A percentile compares a stretch with the other conserved stretches of the same genome.
These are phyloP conservation scores for Pythium insidiosum DNA, from an alignment of 352 stramenopile species.

Conservation along the genomic window DNA sequence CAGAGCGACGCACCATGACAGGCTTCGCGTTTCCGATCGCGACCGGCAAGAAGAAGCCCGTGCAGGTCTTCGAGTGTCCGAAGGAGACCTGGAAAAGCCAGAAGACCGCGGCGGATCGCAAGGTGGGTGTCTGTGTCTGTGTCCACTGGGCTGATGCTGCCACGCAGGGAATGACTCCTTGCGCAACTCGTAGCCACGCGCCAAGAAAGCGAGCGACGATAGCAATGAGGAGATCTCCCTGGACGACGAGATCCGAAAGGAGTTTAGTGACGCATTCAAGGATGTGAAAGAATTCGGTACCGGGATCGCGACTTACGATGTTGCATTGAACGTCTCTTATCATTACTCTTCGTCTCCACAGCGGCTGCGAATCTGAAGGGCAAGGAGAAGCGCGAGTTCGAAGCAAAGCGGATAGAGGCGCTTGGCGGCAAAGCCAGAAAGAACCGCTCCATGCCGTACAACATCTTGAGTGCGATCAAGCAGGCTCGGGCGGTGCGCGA, in stretches of 20 bases:
- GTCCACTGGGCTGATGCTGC: no score
- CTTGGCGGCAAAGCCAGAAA: conserved; percentile 55
- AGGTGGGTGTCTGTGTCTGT: no score
- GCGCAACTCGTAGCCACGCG: no score
- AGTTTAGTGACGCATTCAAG: conserved; percentile 68
- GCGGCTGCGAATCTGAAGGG: conserved; percentile 49
- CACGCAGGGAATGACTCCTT: no score
- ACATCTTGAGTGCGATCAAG: conserved; percentile 66
- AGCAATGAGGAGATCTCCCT: conserved; percentile 32
- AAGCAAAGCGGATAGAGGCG: conserved; percentile 64
- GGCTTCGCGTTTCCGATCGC: conserved; percentile 74
- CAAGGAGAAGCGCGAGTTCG: conserved; percentile 72
- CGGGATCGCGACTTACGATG: conserved; percentile 1
- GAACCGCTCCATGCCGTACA: conserved; percentile 55
- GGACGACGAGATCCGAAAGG: conserved; percentile 60
- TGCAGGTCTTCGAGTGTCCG: conserved; percentile 74
- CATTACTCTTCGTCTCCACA: background rate
- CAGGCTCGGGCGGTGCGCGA: conserved; percentile 49
- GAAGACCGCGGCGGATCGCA: conserved; percentile 13
- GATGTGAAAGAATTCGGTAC: conserved; percentile 68
- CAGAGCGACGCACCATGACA: no score
- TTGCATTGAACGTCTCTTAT: background rate
- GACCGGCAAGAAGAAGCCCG: conserved; percentile 64
- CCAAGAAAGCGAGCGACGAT: conserved; percentile 18
- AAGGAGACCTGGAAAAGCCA: conserved; percentile 64